Evolutionary conservation across 805 yeast species (phyloP).

Genomic region (Blastobotrys mokoenaii): DNA sequence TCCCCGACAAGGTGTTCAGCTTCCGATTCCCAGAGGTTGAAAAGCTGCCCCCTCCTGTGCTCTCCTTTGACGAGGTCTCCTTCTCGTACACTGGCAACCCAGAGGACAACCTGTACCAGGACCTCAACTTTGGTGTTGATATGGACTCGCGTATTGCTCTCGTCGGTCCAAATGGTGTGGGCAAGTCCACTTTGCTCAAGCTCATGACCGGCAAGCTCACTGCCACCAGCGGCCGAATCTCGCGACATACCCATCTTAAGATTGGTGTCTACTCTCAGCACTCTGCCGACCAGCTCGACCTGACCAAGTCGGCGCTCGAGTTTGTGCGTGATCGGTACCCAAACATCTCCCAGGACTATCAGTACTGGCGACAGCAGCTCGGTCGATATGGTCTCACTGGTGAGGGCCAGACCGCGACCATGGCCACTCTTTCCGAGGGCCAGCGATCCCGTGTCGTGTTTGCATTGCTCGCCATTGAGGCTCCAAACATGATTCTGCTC

Average conservation of each 20-base stretch:
- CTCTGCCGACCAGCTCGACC: constrained; percentile 95
- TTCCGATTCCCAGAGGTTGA: constrained; percentile 94
- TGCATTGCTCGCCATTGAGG: constrained; percentile 88
- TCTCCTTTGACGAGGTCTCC: constrained; percentile 91
- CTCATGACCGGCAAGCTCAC: constrained; percentile 91
- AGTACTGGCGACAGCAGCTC: constrained; percentile 89
- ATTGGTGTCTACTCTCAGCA: constrained; percentile 99
- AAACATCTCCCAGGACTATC: constrained; percentile 89
- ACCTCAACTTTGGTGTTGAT: constrained; percentile 95
- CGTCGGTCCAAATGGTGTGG: constrained; percentile 99
- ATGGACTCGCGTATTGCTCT: constrained; percentile 98
- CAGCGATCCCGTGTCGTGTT: constrained; percentile 99
- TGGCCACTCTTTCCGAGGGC: constrained; percentile 98
- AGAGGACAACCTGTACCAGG: constrained; percentile 82
- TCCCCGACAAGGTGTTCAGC: constrained; percentile 84
- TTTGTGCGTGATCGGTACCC: constrained; percentile 94
- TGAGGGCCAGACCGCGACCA: constrained; percentile 96
- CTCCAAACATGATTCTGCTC: constrained; percentile 87
- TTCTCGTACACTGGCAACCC: constrained; percentile 69
- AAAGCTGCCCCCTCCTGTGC: constrained; percentile 96
- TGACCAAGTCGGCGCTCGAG: constrained; percentile 91
- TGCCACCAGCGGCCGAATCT: constrained; percentile 91
- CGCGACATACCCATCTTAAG: constrained; percentile 95
- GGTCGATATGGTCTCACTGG: constrained; percentile 99
- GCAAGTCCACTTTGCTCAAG: constrained; percentile 92